Evolutionary conservation across 2,329 filamentous ascomycete genomes (phyloP).

Genomic region (Xylaria sp.): DNA sequence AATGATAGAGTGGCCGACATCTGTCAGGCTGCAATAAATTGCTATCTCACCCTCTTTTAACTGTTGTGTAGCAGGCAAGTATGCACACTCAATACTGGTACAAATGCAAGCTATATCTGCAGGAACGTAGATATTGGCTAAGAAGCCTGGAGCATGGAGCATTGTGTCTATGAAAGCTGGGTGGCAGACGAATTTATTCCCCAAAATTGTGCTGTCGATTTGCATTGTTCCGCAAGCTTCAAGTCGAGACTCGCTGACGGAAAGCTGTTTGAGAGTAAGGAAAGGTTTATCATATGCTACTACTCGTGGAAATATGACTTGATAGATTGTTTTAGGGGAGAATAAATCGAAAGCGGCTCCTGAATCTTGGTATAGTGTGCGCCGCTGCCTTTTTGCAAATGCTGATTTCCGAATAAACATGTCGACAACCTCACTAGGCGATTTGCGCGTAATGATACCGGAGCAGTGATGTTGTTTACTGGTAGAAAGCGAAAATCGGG

Average conservation of each 20-base stretch:
- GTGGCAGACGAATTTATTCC: conserved; percentile 40
- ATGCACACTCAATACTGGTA: conserved; percentile 40
- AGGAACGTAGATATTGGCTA: conserved; percentile 46
- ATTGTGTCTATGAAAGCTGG: conserved; percentile 48
- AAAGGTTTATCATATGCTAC: conserved; percentile 45
- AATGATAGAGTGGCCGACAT: conserved; percentile 42
- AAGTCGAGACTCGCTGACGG: conserved; percentile 41
- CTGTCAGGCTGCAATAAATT: conserved; percentile 46
- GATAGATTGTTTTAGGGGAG: conserved; percentile 39
- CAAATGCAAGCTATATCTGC: conserved; percentile 48
- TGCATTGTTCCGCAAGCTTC: conserved; percentile 34
- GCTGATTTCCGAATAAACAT: conserved; percentile 25
- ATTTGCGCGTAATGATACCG: conserved; percentile 20
- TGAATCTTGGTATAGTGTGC: conserved; percentile 9
- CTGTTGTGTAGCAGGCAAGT: conserved; percentile 36
- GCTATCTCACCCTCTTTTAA: conserved; percentile 37
- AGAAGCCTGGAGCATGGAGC: conserved; percentile 49
- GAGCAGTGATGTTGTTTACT: conserved; percentile 21
- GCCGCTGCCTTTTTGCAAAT: conserved; percentile 27
- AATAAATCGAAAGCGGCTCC: conserved; percentile 33
- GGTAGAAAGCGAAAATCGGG: conserved; percentile 11
- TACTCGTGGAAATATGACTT: conserved; percentile 48
- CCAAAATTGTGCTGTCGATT: conserved; percentile 12
- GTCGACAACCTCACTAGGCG: conserved; percentile 18
- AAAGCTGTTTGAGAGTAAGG: conserved; percentile 44